phyloP scores from a whole-genome alignment of 805 yeast species.

The Kodamaea lidongshanica region DNA sequence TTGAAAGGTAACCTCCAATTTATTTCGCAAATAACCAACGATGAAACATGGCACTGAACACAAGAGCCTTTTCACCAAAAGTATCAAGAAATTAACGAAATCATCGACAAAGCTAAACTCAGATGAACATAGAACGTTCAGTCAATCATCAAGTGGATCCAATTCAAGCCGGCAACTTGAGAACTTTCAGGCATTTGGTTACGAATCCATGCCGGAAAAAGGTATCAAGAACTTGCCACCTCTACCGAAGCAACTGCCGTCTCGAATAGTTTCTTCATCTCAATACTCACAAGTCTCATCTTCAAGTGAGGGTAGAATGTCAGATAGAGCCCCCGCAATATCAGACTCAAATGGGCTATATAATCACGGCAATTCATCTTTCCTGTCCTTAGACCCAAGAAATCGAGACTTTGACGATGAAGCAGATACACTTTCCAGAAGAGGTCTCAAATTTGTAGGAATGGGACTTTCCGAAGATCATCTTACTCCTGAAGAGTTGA shows the following conservation, averaged over 20 bases:
- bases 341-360: slow-evolving; percentile 3
- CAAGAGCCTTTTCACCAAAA: slow-evolving; percentile 17
- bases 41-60: slow-evolving; percentile 9
- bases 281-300: slow-evolving; percentile 3
- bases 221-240: slow-evolving; percentile 25
- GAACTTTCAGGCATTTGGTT: slow-evolving; percentile 33
- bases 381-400: slow-evolving; percentile 14
- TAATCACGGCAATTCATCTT: slow-evolving; percentile 6
- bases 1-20: no score
- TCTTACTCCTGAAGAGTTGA: slow-evolving; percentile 15
- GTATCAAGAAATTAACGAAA: slow-evolving; percentile 25
- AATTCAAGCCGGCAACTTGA: slow-evolving; percentile 5
- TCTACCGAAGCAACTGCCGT: slow-evolving; percentile 1
- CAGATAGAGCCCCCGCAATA: slow-evolving; percentile 3
- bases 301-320: slow-evolving; percentile 7
- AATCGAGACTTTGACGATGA: slow-evolving; percentile 5
- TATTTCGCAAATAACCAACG: no score
- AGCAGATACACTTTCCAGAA: slow-evolving; percentile 2
- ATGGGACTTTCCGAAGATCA: slow-evolving; percentile 17
- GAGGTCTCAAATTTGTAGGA: slow-evolving; percentile 25
- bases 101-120: slow-evolving; percentile 23
- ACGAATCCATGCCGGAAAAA: slow-evolving; percentile 22
- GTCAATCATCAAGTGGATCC: slow-evolving; percentile 1
- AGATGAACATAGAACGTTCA: slow-evolving; percentile 3
- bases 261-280: slow-evolving; percentile 1